phyloP scores from a whole-genome alignment of 2,329 filamentous ascomycete species.

The Neofusicoccum sp. region DNA sequence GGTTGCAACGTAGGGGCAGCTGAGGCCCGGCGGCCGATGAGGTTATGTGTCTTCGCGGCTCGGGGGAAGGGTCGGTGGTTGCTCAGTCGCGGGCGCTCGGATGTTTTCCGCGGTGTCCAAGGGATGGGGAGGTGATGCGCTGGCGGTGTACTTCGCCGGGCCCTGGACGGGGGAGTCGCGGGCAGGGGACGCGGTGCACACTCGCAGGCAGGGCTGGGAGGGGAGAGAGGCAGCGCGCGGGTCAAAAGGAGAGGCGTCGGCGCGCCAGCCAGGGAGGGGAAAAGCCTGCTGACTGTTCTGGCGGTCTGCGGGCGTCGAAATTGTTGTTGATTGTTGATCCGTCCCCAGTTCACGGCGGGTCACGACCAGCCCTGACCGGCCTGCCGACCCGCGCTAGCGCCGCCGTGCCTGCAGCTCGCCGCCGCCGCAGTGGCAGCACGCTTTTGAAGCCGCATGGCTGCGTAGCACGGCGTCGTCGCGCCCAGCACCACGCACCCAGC shows the following conservation, averaged over 20 bases:
- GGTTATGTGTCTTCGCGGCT: constrained; percentile 4
- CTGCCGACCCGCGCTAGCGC: constrained; percentile 2
- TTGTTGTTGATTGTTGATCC: constrained; percentile 19
- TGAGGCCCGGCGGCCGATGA: constrained; percentile 33
- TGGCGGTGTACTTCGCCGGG: constrained; percentile 16
- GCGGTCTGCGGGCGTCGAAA: constrained; percentile 17
- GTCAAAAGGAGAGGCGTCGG: constrained; percentile 11
- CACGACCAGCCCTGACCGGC: constrained; percentile 8
- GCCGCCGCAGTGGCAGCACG: neutral
- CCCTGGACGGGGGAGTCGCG: constrained; percentile 1
- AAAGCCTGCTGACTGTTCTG: constrained; percentile 17
- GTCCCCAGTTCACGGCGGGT: neutral
- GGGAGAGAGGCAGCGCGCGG: neutral
- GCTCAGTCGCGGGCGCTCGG: constrained; percentile 20
- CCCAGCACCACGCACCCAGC: neutral
- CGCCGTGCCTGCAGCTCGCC: neutral
- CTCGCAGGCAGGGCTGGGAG: neutral
- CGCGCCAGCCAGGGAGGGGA: constrained; percentile 17
- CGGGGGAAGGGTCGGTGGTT: constrained; percentile 1
- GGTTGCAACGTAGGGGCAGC: constrained; percentile 31
- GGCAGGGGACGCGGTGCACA: neutral
- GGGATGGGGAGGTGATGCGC: constrained; percentile 22
- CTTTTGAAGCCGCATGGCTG: neutral
- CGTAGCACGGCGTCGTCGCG: constrained; percentile 4
- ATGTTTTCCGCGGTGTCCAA: constrained; percentile 31